phyloP scores from a whole-genome alignment of 2,329 filamentous ascomycete genomes.

The Pseudogymnoascus verrucosus region DNA sequence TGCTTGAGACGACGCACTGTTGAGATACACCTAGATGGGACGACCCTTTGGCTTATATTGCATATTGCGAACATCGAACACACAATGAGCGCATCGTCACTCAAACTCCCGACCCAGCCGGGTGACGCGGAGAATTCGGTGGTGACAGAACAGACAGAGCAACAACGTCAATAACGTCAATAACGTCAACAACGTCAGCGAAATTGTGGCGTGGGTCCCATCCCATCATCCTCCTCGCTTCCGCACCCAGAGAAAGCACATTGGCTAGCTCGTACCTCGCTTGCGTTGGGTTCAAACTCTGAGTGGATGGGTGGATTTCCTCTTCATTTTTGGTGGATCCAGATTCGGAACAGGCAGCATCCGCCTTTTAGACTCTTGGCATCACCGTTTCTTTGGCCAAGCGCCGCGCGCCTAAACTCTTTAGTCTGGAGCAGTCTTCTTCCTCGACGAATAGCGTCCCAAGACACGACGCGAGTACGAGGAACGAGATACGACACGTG shows the following conservation, averaged over 20 bases:
- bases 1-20: not conserved
- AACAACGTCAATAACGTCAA: not conserved
- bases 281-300: not conserved
- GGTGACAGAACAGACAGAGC: no score
- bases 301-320: not conserved
- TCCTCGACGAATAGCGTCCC: not conserved
- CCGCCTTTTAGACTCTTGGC: constrained; percentile 1
- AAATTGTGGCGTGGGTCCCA: not conserved
- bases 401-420: not conserved
- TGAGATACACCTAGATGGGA: not conserved
- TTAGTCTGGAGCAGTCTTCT: not conserved
- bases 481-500: constrained; percentile 4
- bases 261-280: not conserved
- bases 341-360: not conserved
- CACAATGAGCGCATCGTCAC: not conserved
- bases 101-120: not conserved
- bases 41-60: not conserved
- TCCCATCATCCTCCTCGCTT: not conserved
- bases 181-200: not conserved
- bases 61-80: not conserved
- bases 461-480: not conserved
- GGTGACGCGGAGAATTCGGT: not conserved
- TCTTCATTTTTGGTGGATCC: not conserved
- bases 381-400: not conserved
- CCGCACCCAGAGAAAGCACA: not conserved